Evolutionary conservation across 2,329 filamentous ascomycete genomes (phyloP).

Genomic region (Fusarium mangiferae): DNA sequence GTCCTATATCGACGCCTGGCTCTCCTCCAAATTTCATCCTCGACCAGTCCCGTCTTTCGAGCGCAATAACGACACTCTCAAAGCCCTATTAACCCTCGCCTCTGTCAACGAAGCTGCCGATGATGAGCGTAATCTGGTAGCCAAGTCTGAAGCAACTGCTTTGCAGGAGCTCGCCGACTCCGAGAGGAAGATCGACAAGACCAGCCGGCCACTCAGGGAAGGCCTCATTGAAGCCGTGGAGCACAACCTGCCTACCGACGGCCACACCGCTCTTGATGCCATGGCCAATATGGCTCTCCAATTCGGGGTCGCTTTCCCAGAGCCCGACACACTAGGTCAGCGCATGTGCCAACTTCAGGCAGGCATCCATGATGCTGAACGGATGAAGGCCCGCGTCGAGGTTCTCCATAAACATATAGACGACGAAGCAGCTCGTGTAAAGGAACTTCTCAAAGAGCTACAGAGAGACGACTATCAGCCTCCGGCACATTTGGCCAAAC

Average conservation of each 20-base stretch:
- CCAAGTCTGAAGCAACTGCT: slow-evolving; percentile 68
- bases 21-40: slow-evolving; percentile 74
- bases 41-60: slow-evolving; percentile 79
- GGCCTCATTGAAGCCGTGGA: slow-evolving; percentile 65
- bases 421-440: slow-evolving; percentile 57
- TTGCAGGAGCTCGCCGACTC: slow-evolving; percentile 60
- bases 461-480: slow-evolving; percentile 62
- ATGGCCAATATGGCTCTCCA: slow-evolving; percentile 64
- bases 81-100: slow-evolving; percentile 77
- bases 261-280: slow-evolving; percentile 64
- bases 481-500: slow-evolving; percentile 68
- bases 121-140: slow-evolving; percentile 70
- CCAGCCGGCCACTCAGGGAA: slow-evolving; percentile 42
- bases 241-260: slow-evolving; percentile 64
- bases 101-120: slow-evolving; percentile 81
- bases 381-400: slow-evolving; percentile 64
- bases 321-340: slow-evolving; percentile 60
- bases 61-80: slow-evolving; percentile 85
- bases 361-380: slow-evolving; percentile 64
- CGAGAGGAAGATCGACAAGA: slow-evolving; percentile 40
- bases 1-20: slow-evolving; percentile 88
- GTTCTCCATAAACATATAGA: slow-evolving; percentile 67
- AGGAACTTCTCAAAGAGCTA: slow-evolving; percentile 55
- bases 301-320: slow-evolving; percentile 60
- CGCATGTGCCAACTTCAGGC: slow-evolving; percentile 67